Base-by-base conservation (phyloP, 2,329 filamentous ascomycete genomes). In the Teratosphaeria zuluensis region DNA sequence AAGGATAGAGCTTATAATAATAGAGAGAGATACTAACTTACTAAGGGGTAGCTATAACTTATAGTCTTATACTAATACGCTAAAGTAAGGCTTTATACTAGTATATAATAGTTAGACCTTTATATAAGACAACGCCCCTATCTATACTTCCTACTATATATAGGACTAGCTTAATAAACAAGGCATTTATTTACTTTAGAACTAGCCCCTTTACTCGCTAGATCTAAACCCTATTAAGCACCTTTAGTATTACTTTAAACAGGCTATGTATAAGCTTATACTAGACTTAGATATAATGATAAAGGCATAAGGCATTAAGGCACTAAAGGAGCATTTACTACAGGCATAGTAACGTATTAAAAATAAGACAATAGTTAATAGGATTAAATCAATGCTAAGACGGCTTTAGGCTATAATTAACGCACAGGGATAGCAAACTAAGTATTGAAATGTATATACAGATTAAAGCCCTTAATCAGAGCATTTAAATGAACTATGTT, bases 391-490 rank as follows among this genome's bases (percentile, higher is more conserved):
- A 9, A 35, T 54, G n/a, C 53, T 38, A 54, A 6, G 53, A 54
- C 21, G 28, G 8, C 5, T 54, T 8, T 8, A 54, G 53, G 53
- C 28, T 9, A 19, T 54, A 54, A 54, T 54, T 33, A 38, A 19
- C 11, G 53, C n/a, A 21, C 3, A 54, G 3, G n/a, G 53, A 12
- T 54, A 38, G 53, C 53, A 54, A 33, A 54, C 53, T 21, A 54
- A 54, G 53, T 54, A 54, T 35, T 54, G n/a, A 54, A 33, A 53
- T 53, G n/a, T n/a, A n/a, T n/a, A n/a, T n/a, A n/a, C n/a, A n/a
- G n/a, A n/a, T n/a, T n/a, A n/a, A n/a, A n/a, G n/a, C n/a, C n/a
- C n/a, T n/a, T n/a, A n/a, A n/a, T n/a, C n/a, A n/a, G n/a, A n/a
- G n/a, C n/a, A n/a, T n/a, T n/a, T n/a, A n/a, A n/a, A n/a, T n/a